phyloP scores from a whole-genome alignment of 129 eudicot species.

The Dittrichia graveolens region DNA sequence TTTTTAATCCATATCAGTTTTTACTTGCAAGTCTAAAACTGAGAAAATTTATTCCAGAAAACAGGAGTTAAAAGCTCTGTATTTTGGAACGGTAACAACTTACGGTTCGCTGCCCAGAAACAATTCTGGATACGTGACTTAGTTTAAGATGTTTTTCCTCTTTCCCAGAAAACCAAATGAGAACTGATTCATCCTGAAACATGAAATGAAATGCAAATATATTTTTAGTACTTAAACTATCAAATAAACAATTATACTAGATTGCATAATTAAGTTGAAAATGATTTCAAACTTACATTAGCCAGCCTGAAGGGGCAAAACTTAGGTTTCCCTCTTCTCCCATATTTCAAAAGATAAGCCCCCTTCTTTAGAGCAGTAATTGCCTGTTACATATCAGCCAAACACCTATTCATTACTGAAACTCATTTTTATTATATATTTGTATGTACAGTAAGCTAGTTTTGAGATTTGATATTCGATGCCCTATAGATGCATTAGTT shows the following conservation, averaged over 20 bases:
- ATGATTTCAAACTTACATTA: slow-evolving; percentile 60
- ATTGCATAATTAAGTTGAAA: slow-evolving; percentile 11
- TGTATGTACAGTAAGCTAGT: background rate
- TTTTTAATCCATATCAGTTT: background rate
- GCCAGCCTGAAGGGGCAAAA: slow-evolving; percentile 93
- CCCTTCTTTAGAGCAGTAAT: slow-evolving; percentile 97
- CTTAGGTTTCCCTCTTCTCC: slow-evolving; percentile 95
- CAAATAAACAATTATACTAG: slow-evolving; percentile 11
- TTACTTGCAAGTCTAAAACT: slow-evolving; percentile 6
- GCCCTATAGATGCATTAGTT: background rate
- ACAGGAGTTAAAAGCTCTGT: background rate
- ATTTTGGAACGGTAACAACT: slow-evolving; percentile 42
- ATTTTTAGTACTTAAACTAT: background rate
- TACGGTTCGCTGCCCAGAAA: slow-evolving; percentile 98
- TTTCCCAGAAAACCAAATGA: slow-evolving; percentile 93
- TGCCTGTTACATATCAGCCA: slow-evolving; percentile 68
- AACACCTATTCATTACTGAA: slow-evolving; percentile 13
- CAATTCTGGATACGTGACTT: slow-evolving; percentile 80
- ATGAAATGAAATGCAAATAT: slow-evolving; percentile 19
- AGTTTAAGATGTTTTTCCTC: slow-evolving; percentile 93
- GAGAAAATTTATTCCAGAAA: slow-evolving; percentile 10
- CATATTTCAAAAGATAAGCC: slow-evolving; percentile 86
- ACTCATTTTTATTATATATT: background rate
- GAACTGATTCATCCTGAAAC: slow-evolving; percentile 88
- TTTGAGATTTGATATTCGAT: background rate